Evolutionary conservation across 345 rosid genomes (phyloP).

Genomic region (Populus tremula): DNA sequence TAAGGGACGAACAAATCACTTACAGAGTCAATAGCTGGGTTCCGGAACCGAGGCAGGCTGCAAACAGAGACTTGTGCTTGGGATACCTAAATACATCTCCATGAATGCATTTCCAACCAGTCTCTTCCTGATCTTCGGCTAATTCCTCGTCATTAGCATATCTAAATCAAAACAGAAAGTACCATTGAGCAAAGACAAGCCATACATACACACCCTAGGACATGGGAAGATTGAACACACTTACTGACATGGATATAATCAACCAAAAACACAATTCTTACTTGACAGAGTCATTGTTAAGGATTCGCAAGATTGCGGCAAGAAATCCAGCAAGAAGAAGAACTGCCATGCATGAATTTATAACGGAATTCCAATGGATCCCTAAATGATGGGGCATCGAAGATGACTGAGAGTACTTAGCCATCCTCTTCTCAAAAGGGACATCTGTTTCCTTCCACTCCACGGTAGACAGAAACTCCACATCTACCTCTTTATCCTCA

Average conservation of each 20-base stretch:
- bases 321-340: slow-evolving; percentile 32
- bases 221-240: too few relatives aligned
- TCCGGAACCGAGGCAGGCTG: slow-evolving; percentile 33
- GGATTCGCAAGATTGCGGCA: slow-evolving; percentile 20
- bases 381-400: neutral
- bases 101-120: slow-evolving; percentile 34
- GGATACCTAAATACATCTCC: slow-evolving; percentile 32
- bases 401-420: slow-evolving; percentile 17
- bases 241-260: neutral
- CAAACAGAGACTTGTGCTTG: slow-evolving; percentile 25
- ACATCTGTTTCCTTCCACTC: slow-evolving; percentile 30
- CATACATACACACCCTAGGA: too few relatives aligned
- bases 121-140: slow-evolving; percentile 33
- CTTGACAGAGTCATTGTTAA: slow-evolving; percentile 16
- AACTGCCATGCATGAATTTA: slow-evolving; percentile 27
- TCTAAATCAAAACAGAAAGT: neutral
- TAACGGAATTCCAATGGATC: slow-evolving; percentile 30
- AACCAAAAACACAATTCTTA: neutral
- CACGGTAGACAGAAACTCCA: slow-evolving; percentile 20
- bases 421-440: slow-evolving; percentile 33
- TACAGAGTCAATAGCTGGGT: slow-evolving; percentile 30
- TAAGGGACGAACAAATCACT: neutral
- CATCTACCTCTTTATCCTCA: slow-evolving; percentile 30
- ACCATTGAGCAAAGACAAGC: too few relatives aligned
- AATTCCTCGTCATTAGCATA: slow-evolving; percentile 32